Evolutionary conservation across 306 rosid species (phyloP).

Genomic region (Prosopis cineraria): DNA sequence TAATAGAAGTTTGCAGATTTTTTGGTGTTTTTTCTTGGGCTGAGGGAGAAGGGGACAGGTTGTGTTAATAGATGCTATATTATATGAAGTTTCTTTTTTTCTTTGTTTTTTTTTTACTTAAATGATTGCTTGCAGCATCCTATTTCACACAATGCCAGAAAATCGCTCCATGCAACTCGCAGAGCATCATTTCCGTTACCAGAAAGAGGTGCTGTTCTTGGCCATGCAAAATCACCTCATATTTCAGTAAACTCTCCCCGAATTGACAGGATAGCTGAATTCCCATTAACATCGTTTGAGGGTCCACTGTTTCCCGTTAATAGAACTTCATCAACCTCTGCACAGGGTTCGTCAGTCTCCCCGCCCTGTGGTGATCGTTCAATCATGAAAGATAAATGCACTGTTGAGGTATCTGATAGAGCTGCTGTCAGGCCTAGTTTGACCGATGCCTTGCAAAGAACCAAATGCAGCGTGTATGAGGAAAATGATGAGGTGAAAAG

Average conservation of each 20-base stretch:
- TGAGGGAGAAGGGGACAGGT: slow-evolving; percentile 8
- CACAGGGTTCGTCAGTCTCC: slow-evolving; percentile 59
- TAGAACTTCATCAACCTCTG: slow-evolving; percentile 48
- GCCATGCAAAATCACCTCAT: slow-evolving; percentile 68
- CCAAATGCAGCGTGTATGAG: slow-evolving; percentile 59
- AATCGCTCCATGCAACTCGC: slow-evolving; percentile 53
- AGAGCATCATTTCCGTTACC: slow-evolving; percentile 85
- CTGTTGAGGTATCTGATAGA: slow-evolving; percentile 62
- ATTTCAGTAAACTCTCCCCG: slow-evolving; percentile 96
- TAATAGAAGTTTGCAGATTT: slow-evolving; percentile 27
- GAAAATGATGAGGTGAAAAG: slow-evolving; percentile 54
- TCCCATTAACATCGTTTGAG: slow-evolving; percentile 80
- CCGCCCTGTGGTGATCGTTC: slow-evolving; percentile 58
- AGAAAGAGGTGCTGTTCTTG: slow-evolving; percentile 46
- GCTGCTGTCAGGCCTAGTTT: slow-evolving; percentile 51
- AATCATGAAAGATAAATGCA: slow-evolving; percentile 90
- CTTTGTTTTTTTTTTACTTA: slow-evolving; percentile 36
- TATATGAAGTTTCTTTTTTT: slow-evolving; percentile 22
- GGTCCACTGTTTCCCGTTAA: slow-evolving; percentile 52
- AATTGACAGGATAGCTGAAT: slow-evolving; percentile 94
- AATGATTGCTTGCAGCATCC: slow-evolving; percentile 56
- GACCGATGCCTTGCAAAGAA: slow-evolving; percentile 67
- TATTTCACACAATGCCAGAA: slow-evolving; percentile 45
- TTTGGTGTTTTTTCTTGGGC: background rate
- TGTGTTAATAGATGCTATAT: background rate